phyloP scores from a whole-genome alignment of 345 rosid species.

The Euclidium syriacum region DNA sequence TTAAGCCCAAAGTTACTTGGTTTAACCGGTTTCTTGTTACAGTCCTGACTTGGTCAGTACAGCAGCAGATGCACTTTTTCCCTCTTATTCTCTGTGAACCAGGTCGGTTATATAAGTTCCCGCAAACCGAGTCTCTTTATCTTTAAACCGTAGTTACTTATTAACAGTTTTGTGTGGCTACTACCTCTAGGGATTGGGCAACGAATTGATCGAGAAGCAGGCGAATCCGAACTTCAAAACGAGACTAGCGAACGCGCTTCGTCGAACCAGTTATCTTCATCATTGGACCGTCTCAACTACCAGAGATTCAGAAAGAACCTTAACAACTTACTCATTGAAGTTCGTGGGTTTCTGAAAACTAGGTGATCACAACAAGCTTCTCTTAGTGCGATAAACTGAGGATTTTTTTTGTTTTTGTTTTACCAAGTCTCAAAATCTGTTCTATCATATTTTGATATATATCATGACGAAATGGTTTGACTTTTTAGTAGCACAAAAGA shows the following conservation, averaged over 20 bases:
- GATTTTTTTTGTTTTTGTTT: too few species aligned
- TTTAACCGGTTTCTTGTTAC: conserved; percentile 10
- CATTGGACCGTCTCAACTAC: conserved; percentile 83
- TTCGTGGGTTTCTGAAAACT: conserved; percentile 82
- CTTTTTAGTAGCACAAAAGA: too few species aligned
- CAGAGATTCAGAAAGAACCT: conserved; percentile 93
- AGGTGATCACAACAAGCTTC: too few species aligned
- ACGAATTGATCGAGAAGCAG: conserved; percentile 75
- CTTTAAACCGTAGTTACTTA: neutral
- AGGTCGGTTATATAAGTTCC: conserved; percentile 42
- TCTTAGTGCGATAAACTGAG: too few species aligned
- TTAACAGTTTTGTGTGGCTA: conserved; percentile 2
- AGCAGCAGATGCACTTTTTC: conserved; percentile 94
- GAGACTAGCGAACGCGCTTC: conserved; percentile 72
- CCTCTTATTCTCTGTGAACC: conserved; percentile 96
- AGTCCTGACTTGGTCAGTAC: conserved; percentile 84
- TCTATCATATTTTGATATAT: too few species aligned
- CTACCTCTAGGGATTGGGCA: conserved; percentile 58
- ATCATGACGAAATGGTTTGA: too few species aligned
- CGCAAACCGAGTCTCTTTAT: neutral
- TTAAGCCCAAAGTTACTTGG: neutral
- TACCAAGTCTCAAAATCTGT: too few species aligned
- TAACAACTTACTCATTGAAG: conserved; percentile 72
- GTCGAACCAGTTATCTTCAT: conserved; percentile 70
- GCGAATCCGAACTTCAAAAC: conserved; percentile 44